Evolutionary conservation across 192 early-diverging fungal genomes (phyloP).

Genomic region (Backusella mclennaniae): DNA sequence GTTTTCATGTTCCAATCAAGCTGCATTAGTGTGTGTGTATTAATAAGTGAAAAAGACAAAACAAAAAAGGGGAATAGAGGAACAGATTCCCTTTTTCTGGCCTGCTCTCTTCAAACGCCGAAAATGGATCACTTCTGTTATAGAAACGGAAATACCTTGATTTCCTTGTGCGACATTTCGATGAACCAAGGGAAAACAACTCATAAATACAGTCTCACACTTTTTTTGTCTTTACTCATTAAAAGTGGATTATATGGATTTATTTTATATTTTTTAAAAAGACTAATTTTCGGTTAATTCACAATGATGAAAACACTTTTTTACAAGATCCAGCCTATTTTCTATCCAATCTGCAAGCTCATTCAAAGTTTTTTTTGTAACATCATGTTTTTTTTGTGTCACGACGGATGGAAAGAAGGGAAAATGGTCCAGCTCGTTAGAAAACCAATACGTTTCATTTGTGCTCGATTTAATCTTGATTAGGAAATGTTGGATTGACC

Average conservation of each 20-base stretch:
- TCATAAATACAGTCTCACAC: background rate
- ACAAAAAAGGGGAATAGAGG: too few relatives aligned
- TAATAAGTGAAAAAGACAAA: background rate
- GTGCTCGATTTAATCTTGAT: slow-evolving; percentile 34
- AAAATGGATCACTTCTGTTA: background rate
- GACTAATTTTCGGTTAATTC: background rate
- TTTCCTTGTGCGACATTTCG: background rate
- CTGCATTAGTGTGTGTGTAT: background rate
- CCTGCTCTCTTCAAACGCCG: background rate
- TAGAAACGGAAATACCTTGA: background rate
- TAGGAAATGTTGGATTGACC: slow-evolving; percentile 42
- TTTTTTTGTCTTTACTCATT: background rate
- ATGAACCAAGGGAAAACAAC: background rate
- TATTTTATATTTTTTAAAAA: background rate
- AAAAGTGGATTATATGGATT: background rate
- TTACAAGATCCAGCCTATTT: background rate
- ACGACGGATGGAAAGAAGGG: slow-evolving; percentile 20
- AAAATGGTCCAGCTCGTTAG: slow-evolving; percentile 29
- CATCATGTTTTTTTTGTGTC: background rate
- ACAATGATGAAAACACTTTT: slow-evolving; percentile 1
- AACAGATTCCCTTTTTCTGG: background rate
- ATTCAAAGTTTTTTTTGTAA: background rate
- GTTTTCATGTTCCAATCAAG: background rate
- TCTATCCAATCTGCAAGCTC: slow-evolving; percentile 6
- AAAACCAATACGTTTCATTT: slow-evolving; percentile 43